phyloP scores from a whole-genome alignment of 2,329 filamentous ascomycete genomes.

The Botryotinia narcissicola region DNA sequence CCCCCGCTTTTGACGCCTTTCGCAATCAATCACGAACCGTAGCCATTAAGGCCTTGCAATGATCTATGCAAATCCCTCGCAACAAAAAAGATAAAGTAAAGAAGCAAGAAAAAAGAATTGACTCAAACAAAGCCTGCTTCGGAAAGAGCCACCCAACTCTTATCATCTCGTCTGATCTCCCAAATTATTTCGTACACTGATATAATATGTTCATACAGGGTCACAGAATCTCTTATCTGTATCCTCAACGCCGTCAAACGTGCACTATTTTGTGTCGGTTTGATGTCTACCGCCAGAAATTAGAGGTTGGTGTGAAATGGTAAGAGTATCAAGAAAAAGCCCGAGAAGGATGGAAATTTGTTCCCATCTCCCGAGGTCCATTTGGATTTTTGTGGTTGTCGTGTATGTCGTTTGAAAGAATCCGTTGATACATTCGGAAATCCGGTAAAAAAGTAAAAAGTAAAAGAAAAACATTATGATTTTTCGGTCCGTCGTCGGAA shows the following conservation, averaged over 20 bases:
- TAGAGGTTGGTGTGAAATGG: background rate
- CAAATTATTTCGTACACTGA: slow-evolving; percentile 18
- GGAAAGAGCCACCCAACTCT: slow-evolving; percentile 12
- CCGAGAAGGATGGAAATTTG: background rate
- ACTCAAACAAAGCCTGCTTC: slow-evolving; percentile 21
- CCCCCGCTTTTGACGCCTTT: slow-evolving; percentile 4
- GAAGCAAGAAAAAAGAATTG: background rate
- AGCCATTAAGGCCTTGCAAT: slow-evolving; percentile 3
- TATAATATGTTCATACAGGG: slow-evolving; percentile 21
- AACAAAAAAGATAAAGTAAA: background rate
- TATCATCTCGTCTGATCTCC: slow-evolving; percentile 7
- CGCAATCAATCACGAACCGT: background rate
- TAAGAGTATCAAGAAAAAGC: background rate
- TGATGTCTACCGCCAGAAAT: slow-evolving; percentile 7
- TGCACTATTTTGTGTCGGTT: slow-evolving; percentile 1
- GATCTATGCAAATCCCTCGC: background rate
- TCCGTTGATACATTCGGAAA: slow-evolving; percentile 1
- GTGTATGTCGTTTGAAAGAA: slow-evolving; percentile 3
- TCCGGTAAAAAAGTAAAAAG: background rate
- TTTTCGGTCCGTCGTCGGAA: slow-evolving; percentile 8
- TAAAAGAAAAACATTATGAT: slow-evolving; percentile 20
- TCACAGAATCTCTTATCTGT: slow-evolving; percentile 7
- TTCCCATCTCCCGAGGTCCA: background rate
- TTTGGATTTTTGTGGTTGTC: background rate
- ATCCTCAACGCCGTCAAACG: slow-evolving; percentile 9